Percentiles rank a stretch among this genome's conserved stretches.
Evolutionary conservation across 345 rosid species (phyloP).

Genomic region (Populus ilicifolia): DNA sequence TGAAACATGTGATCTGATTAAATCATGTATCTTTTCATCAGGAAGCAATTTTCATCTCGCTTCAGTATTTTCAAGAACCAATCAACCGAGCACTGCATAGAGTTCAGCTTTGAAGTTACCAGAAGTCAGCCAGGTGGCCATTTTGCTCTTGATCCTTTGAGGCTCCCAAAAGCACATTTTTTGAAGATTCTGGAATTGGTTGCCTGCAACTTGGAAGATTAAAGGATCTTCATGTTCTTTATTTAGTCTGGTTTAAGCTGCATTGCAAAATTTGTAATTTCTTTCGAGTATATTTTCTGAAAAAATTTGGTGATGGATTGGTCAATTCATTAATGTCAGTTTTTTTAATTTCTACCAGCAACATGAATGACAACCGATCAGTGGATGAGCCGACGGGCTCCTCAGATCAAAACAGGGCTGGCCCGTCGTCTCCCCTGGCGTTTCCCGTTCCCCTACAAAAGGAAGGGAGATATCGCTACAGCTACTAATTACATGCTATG

Average conservation of each 20-base stretch:
- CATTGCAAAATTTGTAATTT: not conserved
- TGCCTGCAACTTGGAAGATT: not conserved
- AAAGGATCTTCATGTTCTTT: not conserved
- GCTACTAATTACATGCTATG: not conserved
- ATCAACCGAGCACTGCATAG: constrained; percentile 48
- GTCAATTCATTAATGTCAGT: not conserved
- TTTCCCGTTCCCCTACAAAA: no score
- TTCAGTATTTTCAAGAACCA: constrained; percentile 86
- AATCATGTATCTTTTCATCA: constrained; percentile 20
- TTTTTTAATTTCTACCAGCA: not conserved
- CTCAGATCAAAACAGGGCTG: no score
- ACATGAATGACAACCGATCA: not conserved
- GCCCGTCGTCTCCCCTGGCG: no score
- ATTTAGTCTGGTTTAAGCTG: not conserved
- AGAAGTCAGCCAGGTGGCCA: not conserved
- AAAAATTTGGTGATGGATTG: not conserved
- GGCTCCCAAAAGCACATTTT: not conserved
- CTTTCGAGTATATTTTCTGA: not conserved
- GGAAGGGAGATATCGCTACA: no score
- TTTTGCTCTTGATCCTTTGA: not conserved
- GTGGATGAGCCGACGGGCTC: no score
- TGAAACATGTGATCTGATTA: not conserved
- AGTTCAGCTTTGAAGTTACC: constrained; percentile 2
- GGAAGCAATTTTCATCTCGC: constrained; percentile 86
- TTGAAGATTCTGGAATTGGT: constrained; percentile 6